Evolutionary conservation across 2,329 filamentous ascomycete genomes (phyloP), one percentile per base, ranked within the genome.

Genomic region (Epichloe typhina): DNA sequence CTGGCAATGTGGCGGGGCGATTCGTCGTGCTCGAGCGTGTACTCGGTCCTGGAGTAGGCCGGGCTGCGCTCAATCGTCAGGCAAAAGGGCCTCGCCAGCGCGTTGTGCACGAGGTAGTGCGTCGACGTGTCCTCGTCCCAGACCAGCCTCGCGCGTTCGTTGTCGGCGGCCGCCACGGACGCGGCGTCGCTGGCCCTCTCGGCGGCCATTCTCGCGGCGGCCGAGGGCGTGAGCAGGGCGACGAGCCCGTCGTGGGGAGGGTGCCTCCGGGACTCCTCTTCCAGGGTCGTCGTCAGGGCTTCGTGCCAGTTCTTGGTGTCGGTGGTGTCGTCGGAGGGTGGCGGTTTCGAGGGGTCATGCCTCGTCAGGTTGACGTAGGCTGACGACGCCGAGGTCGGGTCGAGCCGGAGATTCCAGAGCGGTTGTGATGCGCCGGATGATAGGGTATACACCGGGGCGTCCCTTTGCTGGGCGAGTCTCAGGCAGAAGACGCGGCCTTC

Each of bases 131-230:
- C 80, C 33, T 77, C 75, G 59, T 84, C 80, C 77, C 83, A 88
- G n/a, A 86, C 79, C 2, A 90, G 75, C 2, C 82, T 75, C 23
- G 80, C 85, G 57, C 79, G 82, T 66, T 88, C 84, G 35, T 77
- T 74, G 61, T 85, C 80, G 0, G 84, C 84, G 36, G 82, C 77
- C 52, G 73, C 72, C 4, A 82, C 72, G 9, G 83, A 75, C 0
- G 75, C 70, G 2, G 75, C 71, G 60, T 85, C 80, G 42, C 76
- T 71, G 3, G 82, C 68, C 26, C 75, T 72, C 52, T 83, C 80
- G 1, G 82, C 69, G 1, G 80, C 83, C 63, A 82, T 74, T 43
- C 76, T 78, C 0, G 82, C 77, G 12, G 82, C 82, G 0, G 81
- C 78, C 1, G 71, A 68, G 1, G 86, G 85, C 66, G 86, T 86